A percentile compares a stretch with the other conserved stretches of the same genome.
These are phyloP conservation scores for Boletus putidus DNA, from an alignment of 1,284 basidiomycete genomes.

Conservation along the genomic window DNA sequence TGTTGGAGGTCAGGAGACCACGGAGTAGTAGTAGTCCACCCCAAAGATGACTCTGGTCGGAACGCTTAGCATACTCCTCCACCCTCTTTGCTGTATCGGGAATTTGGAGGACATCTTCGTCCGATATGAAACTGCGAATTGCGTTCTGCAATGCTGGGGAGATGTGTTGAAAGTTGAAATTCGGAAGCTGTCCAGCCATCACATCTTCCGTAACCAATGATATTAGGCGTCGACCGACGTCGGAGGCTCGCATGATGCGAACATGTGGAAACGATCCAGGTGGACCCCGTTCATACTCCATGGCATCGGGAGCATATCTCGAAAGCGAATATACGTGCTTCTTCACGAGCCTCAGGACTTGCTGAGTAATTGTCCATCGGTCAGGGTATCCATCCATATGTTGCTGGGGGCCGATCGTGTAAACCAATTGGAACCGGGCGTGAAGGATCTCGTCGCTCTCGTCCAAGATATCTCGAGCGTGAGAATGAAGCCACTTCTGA, in stretches of 20 bases:
- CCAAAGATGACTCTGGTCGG: background rate
- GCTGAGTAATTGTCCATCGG: constrained; percentile 1
- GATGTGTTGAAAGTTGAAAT: background rate
- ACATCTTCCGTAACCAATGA: background rate
- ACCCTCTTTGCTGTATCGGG: background rate
- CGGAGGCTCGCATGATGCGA: background rate
- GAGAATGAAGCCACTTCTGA: background rate
- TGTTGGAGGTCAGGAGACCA: background rate
- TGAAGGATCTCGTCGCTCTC: background rate
- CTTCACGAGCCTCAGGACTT: background rate
- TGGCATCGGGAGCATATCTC: background rate
- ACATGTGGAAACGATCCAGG: background rate
- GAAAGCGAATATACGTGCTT: background rate
- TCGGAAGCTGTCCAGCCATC: background rate
- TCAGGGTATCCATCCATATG: constrained; percentile 3
- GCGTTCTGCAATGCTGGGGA: background rate
- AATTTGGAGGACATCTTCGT: background rate
- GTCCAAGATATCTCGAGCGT: background rate
- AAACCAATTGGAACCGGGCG: background rate
- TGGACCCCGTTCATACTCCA: background rate
- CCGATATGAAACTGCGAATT: background rate
- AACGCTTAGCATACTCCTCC: background rate
- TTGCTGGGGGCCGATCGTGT: background rate
- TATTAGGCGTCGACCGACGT: background rate
- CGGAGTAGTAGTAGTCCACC: background rate